Evolutionary conservation across 2,329 filamentous ascomycete genomes (phyloP), one percentile per base, ranked within the genome.

Genomic region (Venturia effusa): DNA sequence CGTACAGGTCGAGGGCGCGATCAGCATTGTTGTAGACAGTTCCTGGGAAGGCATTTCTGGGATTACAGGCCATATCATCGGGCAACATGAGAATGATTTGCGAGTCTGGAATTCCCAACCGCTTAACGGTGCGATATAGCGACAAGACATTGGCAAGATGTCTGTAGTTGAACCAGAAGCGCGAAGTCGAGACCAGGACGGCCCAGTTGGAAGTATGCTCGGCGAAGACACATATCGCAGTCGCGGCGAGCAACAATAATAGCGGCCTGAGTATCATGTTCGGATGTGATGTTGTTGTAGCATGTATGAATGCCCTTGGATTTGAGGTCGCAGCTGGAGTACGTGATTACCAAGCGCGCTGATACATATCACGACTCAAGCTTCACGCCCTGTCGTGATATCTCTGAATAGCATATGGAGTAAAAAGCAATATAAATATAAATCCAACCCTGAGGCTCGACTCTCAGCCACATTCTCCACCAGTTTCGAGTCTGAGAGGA

Each of bases 11-110:
- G 60, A 99, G 88, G 10, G 91, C 92, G 68, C 94, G 89, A 75
- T 97, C 92, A 43, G 94, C 92, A 74, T 99, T 97, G 78, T 94
- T 97, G 83, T 97, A 99, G 37, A 99, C 94, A 62, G 92, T 97
- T 62, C 94, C 94, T 0, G 94, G 92, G 75, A 99, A 99, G 61
- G 92, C 92, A 75, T 99, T 99, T 71, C 94, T 91, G 39, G 94
- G 94, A 77, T 99, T 99, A 82, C 94, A 99, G 45, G 94, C 94
- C 91, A 99, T 97, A 79, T 99, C 94, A 75, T 99, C 94, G 27
- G 94, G 94, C n/a, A 99, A 85, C 92, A 99, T 97, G 69, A 99
- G 88, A 74, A 99, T 97, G 77, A 99, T 99, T 75, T 99, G 94
- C 61, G 91, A 96, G 77, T 99, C 94, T 41, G 94, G 94, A 66